Conservation (phyloP, 2,329 filamentous ascomycete species). For the Fusarium drepaniforme region DNA sequence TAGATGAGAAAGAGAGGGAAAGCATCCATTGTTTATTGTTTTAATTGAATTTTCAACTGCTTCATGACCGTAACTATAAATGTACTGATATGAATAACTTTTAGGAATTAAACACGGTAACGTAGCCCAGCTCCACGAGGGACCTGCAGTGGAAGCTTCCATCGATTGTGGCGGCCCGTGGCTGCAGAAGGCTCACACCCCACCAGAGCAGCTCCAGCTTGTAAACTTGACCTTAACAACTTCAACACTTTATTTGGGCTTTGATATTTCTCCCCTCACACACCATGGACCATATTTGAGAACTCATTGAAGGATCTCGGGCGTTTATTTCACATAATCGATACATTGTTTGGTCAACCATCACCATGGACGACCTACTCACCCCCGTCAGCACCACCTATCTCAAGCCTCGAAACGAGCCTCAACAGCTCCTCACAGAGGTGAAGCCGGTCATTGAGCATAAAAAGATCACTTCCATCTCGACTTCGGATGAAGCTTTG, state of each 20-base stretch:
- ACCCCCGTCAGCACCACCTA: conserved; percentile 67
- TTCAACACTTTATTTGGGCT: background rate
- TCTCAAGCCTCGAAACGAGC: conserved; percentile 50
- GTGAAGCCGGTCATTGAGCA: conserved; percentile 42
- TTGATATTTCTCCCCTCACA: background rate
- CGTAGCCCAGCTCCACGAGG: background rate
- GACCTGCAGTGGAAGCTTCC: background rate
- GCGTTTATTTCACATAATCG: background rate
- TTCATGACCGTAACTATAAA: background rate
- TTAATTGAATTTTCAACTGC: background rate
- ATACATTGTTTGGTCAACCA: background rate
- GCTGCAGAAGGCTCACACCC: background rate
- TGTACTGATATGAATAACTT: background rate
- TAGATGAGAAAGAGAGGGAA: background rate
- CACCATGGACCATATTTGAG: background rate
- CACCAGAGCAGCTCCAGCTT: background rate
- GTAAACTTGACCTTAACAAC: background rate
- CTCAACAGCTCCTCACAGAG: conserved; percentile 54
- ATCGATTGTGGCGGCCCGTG: background rate
- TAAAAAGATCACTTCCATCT: conserved; percentile 20
- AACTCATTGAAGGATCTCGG: background rate
- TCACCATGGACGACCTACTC: conserved; percentile 68
- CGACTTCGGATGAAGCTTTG: conserved; percentile 65
- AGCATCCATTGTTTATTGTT: background rate
- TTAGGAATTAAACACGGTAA: background rate